Base-by-base conservation (phyloP, 164 flowering plant species). In the Taxillus chinensis region DNA sequence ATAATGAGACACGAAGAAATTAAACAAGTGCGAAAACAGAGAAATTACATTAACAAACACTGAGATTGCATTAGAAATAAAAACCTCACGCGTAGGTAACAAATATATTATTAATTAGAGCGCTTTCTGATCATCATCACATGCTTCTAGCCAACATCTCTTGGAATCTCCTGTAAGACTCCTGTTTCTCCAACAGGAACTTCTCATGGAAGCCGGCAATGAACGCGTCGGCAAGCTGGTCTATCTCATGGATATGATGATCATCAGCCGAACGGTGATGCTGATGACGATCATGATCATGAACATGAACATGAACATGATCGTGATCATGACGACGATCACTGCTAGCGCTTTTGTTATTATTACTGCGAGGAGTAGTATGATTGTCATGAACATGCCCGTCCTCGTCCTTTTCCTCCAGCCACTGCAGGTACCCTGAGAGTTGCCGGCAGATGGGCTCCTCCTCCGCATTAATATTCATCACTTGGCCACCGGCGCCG, bases 101-200 rank as follows among this genome's bases (percentile, higher is more conserved):
- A 27, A 27, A 27, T 27, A 27, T 2, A 27, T 27, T 27, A 27
- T 27, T 27, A 27, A 27, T 27, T 27, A 27, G 10, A 9, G 46
- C 46, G 8, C 46, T 43, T 43, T 9, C 46, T 48, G 9, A 11
- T 3, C 9, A 5, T 3, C 9, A 5, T 78, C 78, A 90, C 73
- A 83, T 63, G 78, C 99, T 80, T 81, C 96, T 90, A 49, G 87
- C 92, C 68, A 95, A 71, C 95, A 91, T 87, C 59, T 91, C 99
- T 64, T 91, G 95, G 68, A 78, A 90, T 68, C 85, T 84, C 77
- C 97, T 81, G 39, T 84, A 79, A 3, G 99, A 95, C 69, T 95
- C 99, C 46, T 79, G 82, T 78, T 95, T 95, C 90, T 95, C 99
- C 86, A 95, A 70, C 72, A 75, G 74, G 72, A 95, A 95, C 68